Base-by-base conservation (phyloP, 2,329 filamentous ascomycete genomes). In the Cryphonectria parasitica region DNA sequence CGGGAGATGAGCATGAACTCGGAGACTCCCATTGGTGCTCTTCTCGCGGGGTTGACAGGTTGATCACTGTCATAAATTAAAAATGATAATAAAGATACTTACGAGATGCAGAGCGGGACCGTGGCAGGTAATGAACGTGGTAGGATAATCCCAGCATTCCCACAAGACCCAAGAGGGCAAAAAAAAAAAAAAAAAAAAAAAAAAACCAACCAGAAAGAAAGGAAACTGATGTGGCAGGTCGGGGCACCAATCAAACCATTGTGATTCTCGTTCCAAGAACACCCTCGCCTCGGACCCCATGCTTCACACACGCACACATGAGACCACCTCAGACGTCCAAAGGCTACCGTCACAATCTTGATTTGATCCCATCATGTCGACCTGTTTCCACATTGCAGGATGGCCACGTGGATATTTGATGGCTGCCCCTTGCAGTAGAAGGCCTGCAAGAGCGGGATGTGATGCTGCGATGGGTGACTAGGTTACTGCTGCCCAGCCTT, bases 311-410 rank as follows among this genome's bases (percentile, higher is more conserved):
- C 45, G 10, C 22, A 11, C 22, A 7, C 8, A 10, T n/a, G 7
- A 49, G 22, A 49, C 45, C 45, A 49, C 45, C 45, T 49, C 45
- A 2, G 22, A 3, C 19, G 43, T 49, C 19, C 43, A 49, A 8
- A 49, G 22, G 19, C 45, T 49, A 49, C 45, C 22, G 52, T 56
- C 54, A 31, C 54, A 58, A 58, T 58, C 54, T 58, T 34, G 54
- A 13, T 34, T 31, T 28, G 28, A 58, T 34, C 13, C 52, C 54
- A 31, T 6, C 1, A 58, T 28, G 31, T 28, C n/a, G 52, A 15
- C 54, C 54, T 15, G 13, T 28, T 28, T 58, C 28, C 28, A 58
- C n/a, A 56, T 13, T 34, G 54, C 54, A 58, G 54, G 28, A 58
- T 15, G 19, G 54, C 54, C 54, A 58, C 54, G 54, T 58, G 54